Evolutionary conservation across 345 rosid genomes (phyloP).

Genomic region (Luvunga scandens): DNA sequence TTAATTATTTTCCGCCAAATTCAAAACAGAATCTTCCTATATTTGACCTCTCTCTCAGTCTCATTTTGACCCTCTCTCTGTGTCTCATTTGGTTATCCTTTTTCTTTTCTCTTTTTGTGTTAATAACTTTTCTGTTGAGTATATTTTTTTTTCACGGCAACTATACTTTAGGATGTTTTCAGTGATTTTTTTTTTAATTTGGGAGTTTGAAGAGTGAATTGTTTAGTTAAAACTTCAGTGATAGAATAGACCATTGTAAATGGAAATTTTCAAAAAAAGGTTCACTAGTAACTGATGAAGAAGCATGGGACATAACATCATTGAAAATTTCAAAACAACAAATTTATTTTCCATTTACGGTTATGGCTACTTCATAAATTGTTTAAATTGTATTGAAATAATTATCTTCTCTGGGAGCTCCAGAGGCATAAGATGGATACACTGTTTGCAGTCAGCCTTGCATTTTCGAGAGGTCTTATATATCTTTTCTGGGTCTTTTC

Average conservation of each 20-base stretch:
- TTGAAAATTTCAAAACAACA: neutral
- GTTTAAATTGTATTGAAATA: neutral
- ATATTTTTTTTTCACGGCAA: neutral
- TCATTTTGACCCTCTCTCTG: no score
- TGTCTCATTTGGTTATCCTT: neutral
- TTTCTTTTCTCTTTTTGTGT: neutral
- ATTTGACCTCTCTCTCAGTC: neutral
- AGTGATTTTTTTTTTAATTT: neutral
- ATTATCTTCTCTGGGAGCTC: neutral
- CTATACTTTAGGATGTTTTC: neutral
- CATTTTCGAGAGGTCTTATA: neutral
- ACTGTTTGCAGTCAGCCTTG: neutral
- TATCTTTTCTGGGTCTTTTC: constrained; percentile 20
- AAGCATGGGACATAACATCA: neutral
- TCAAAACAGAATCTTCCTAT: neutral
- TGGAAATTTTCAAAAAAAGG: neutral
- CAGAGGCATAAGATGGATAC: neutral
- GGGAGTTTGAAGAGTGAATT: neutral
- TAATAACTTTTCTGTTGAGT: neutral
- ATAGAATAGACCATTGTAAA: neutral
- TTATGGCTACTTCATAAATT: neutral
- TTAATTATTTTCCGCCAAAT: neutral
- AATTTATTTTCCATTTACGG: neutral
- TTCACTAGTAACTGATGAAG: neutral
- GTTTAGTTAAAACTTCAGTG: neutral